These are phyloP conservation scores for Cydonia oblonga DNA, from an alignment of 331 rosid species.

Conservation along the genomic window DNA sequence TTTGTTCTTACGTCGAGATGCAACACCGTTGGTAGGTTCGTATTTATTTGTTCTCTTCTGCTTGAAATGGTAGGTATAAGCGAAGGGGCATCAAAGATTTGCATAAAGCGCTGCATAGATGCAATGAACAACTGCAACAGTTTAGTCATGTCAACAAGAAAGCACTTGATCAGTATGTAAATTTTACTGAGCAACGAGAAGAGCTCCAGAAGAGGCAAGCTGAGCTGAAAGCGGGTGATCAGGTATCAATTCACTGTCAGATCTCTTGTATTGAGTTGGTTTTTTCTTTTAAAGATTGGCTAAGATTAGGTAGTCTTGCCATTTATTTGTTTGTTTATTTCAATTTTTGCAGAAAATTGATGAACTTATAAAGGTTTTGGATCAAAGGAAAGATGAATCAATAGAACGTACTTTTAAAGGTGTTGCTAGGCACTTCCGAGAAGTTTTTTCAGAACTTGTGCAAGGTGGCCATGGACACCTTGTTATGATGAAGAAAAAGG, in stretches of 20 bases:
- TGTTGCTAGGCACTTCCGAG: slow-evolving; percentile 94
- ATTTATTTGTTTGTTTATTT: neutral
- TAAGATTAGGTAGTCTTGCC: slow-evolving; percentile 5
- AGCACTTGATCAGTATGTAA: slow-evolving; percentile 92
- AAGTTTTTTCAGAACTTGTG: slow-evolving; percentile 93
- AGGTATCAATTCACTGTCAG: slow-evolving; percentile 33
- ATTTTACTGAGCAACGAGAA: slow-evolving; percentile 94
- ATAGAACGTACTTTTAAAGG: slow-evolving; percentile 98
- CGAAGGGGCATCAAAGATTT: slow-evolving; percentile 74
- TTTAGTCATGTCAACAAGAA: slow-evolving; percentile 95
- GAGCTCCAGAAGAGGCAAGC: slow-evolving; percentile 97
- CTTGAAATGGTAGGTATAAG: slow-evolving; percentile 49
- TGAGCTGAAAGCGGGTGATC: slow-evolving; percentile 90
- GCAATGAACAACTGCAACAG: slow-evolving; percentile 81
- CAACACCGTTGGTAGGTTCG: neutral
- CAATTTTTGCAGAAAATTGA: slow-evolving; percentile 64
- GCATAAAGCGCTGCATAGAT: slow-evolving; percentile 76
- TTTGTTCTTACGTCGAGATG: neutral
- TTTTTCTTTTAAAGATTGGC: neutral
- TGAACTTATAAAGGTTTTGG: slow-evolving; percentile 80
- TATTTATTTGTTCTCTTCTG: neutral
- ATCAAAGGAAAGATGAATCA: slow-evolving; percentile 94
- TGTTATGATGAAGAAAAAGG: slow-evolving; percentile 97
- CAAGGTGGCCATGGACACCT: slow-evolving; percentile 86
- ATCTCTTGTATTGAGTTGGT: neutral